phyloP scores from a whole-genome alignment of 2,329 filamentous ascomycete species.

The Ophiostoma sp. region DNA sequence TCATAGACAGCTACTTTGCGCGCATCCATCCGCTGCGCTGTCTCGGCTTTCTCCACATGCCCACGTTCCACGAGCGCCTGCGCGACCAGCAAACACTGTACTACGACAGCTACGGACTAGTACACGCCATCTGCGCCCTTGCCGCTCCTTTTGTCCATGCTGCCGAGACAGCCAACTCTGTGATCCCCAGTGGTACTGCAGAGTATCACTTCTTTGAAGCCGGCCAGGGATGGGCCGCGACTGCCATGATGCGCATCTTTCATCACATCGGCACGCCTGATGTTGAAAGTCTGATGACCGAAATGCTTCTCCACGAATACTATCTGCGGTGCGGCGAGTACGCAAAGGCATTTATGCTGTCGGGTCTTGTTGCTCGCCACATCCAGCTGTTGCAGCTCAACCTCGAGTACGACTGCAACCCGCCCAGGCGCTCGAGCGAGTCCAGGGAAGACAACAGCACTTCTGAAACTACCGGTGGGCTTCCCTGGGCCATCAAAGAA shows the following conservation, averaged over 20 bases:
- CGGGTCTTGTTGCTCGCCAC: slow-evolving; percentile 21
- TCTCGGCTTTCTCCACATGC: slow-evolving; percentile 29
- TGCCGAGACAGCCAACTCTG: neutral
- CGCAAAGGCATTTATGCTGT: slow-evolving; percentile 23
- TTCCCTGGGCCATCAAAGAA: slow-evolving; percentile 20
- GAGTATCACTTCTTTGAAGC: slow-evolving; percentile 14
- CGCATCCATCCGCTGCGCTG: slow-evolving; percentile 28
- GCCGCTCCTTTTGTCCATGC: slow-evolving; percentile 21
- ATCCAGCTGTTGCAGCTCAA: slow-evolving; percentile 23
- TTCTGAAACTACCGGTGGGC: neutral
- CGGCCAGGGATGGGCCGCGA: slow-evolving; percentile 21
- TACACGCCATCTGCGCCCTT: slow-evolving; percentile 23
- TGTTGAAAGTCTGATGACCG: slow-evolving; percentile 23
- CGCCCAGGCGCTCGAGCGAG: neutral
- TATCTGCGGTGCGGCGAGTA: slow-evolving; percentile 22
- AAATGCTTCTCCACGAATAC: slow-evolving; percentile 23
- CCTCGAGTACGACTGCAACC: slow-evolving; percentile 20
- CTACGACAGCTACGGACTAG: slow-evolving; percentile 19
- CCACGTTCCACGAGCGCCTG: slow-evolving; percentile 26
- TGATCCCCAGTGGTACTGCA: neutral
- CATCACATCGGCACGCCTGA: slow-evolving; percentile 20
- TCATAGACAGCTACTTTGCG: slow-evolving; percentile 27
- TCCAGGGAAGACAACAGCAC: neutral
- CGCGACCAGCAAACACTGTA: slow-evolving; percentile 16
- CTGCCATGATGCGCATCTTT: slow-evolving; percentile 21